These are phyloP conservation scores for Cryptococcus jaspeensis DNA, from an alignment of 1,284 basidiomycete species.

Conservation along the genomic window DNA sequence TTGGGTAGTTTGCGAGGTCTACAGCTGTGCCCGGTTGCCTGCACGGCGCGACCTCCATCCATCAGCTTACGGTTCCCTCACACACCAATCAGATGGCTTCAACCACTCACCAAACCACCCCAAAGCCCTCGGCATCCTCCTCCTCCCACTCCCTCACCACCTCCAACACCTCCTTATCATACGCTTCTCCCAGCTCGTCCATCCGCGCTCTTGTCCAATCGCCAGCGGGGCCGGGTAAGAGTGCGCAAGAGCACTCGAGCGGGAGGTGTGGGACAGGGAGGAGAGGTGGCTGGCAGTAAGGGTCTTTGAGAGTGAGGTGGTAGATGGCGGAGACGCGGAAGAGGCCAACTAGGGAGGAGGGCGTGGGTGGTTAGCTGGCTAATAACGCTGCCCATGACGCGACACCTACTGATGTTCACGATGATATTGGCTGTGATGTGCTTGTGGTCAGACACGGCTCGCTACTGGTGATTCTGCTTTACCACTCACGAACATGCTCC, in stretches of 20 bases:
- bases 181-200: conserved; percentile 46
- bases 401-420: conserved; percentile 39
- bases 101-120: conserved; percentile 32
- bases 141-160: conserved; percentile 42
- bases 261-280: conserved; percentile 40
- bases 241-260: conserved; percentile 46
- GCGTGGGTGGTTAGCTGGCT: conserved; percentile 3
- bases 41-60: background rate
- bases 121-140: conserved; percentile 39
- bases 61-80: background rate
- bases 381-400: background rate
- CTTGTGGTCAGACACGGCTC: background rate
- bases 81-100: background rate
- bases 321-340: conserved; percentile 49
- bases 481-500: conserved; percentile 42
- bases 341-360: conserved; percentile 36
- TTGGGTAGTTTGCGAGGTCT: conserved; percentile 46
- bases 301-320: conserved; percentile 37
- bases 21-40: conserved; percentile 50
- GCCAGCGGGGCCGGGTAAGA: conserved; percentile 43
- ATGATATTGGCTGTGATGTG: conserved; percentile 32
- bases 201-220: conserved; percentile 45
- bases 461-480: too few species aligned
- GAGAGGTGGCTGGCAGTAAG: conserved; percentile 39
- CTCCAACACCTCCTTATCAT: conserved; percentile 43